Conservation (phyloP, 352 stramenopile species). For the Phytophthora nicotianae region DNA sequence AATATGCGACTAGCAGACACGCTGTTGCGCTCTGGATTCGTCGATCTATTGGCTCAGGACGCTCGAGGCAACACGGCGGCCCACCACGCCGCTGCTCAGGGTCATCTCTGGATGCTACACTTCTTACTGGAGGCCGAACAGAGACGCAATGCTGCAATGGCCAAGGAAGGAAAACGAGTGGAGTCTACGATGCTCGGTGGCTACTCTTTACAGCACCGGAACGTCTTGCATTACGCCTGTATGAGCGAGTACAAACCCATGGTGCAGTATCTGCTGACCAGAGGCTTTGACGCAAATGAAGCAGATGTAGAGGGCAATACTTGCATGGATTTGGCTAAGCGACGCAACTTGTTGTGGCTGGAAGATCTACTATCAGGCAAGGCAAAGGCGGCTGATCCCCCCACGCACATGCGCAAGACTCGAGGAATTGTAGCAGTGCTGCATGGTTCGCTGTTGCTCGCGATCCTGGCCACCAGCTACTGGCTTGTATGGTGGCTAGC, state of each 20-base stretch:
- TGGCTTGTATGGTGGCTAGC: constrained; percentile 75
- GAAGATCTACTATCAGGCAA: constrained; percentile 51
- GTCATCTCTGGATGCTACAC: constrained; percentile 78
- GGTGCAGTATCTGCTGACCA: constrained; percentile 68
- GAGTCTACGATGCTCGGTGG: constrained; percentile 35
- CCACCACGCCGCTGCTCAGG: constrained; percentile 71
- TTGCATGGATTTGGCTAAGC: constrained; percentile 48
- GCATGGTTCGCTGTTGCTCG: constrained; percentile 53
- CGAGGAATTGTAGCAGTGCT: constrained; percentile 55
- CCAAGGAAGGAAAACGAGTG: constrained; percentile 23
- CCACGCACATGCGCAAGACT: constrained; percentile 59
- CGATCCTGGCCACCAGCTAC: constrained; percentile 64
- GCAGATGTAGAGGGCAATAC: constrained; percentile 50
- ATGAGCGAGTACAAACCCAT: constrained; percentile 66
- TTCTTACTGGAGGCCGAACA: constrained; percentile 65
- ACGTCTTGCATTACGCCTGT: constrained; percentile 67
- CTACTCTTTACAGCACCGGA: constrained; percentile 40
- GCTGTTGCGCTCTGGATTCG: constrained; percentile 55
- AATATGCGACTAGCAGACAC: constrained; percentile 70
- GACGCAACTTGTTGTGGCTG: constrained; percentile 50
- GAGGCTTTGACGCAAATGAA: constrained; percentile 58
- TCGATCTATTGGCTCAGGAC: constrained; percentile 61
- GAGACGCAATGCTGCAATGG: constrained; percentile 25
- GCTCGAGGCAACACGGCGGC: constrained; percentile 63
- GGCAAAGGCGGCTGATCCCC: constrained; percentile 43